Conservation (phyloP, 768 basidiomycete genomes). For the Lactarius vividus region DNA sequence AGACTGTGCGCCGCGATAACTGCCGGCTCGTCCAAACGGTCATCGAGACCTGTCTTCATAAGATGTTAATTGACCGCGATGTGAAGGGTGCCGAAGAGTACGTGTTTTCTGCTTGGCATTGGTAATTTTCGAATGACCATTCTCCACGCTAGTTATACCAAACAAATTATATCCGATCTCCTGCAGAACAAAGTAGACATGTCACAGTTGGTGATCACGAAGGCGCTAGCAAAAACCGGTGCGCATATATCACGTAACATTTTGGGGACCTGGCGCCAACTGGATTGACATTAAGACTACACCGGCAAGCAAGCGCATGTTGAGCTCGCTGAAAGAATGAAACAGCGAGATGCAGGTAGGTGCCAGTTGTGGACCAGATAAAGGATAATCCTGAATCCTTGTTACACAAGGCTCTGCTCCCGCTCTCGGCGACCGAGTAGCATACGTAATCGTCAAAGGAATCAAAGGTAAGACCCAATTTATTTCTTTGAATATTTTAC, state of each 20-base stretch:
- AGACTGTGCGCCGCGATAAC: slow-evolving; percentile 98
- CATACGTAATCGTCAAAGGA: slow-evolving; percentile 97
- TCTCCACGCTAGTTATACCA: slow-evolving; percentile 65
- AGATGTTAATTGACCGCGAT: slow-evolving; percentile 95
- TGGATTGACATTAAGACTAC: slow-evolving; percentile 57
- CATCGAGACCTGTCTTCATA: slow-evolving; percentile 96
- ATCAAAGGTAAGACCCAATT: slow-evolving; percentile 62
- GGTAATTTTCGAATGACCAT: background rate
- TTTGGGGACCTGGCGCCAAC: background rate
- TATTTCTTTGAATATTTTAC: background rate
- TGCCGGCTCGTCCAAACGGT: slow-evolving; percentile 98
- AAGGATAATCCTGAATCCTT: background rate
- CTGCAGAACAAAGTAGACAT: slow-evolving; percentile 97
- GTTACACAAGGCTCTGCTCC: slow-evolving; percentile 78
- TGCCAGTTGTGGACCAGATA: slow-evolving; percentile 5
- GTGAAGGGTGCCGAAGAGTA: slow-evolving; percentile 92
- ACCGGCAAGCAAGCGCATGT: slow-evolving; percentile 94
- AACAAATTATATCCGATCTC: slow-evolving; percentile 89
- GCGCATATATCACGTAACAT: slow-evolving; percentile 26
- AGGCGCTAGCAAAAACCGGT: slow-evolving; percentile 89
- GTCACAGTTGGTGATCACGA: slow-evolving; percentile 99
- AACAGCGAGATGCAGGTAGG: slow-evolving; percentile 85
- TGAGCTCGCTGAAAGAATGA: slow-evolving; percentile 94
- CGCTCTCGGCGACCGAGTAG: slow-evolving; percentile 96
- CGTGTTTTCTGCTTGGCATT: slow-evolving; percentile 31